A percentile compares a stretch with the other conserved stretches of the same genome.
phyloP scores from a whole-genome alignment of 306 rosid species.

The Senna siamea region DNA sequence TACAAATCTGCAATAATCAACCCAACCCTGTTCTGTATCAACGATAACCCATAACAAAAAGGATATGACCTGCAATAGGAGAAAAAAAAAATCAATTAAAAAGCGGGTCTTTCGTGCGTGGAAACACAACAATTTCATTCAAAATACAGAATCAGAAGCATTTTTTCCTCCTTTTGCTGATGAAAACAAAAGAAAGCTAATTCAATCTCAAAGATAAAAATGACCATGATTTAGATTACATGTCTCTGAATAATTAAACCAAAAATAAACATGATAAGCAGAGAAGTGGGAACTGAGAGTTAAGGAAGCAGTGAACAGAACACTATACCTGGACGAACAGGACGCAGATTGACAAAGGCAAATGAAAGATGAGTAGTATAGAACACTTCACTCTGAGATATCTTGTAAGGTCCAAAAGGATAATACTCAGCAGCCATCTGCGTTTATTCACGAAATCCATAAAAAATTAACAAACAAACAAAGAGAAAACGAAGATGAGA shows the following conservation, averaged over 20 bases:
- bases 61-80: slow-evolving; percentile 91
- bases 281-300: background rate
- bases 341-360: slow-evolving; percentile 87
- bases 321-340: slow-evolving; percentile 68
- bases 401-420: slow-evolving; percentile 74
- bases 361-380: slow-evolving; percentile 60
- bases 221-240: background rate
- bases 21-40: slow-evolving; percentile 12
- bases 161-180: background rate
- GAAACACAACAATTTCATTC: background rate
- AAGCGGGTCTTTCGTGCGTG: background rate
- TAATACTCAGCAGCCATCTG: slow-evolving; percentile 68
- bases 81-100: slow-evolving; percentile 36
- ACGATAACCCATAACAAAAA: slow-evolving; percentile 37
- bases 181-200: background rate
- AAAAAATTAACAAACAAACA: background rate
- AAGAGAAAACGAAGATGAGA: background rate
- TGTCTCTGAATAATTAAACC: slow-evolving; percentile 8
- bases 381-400: slow-evolving; percentile 69
- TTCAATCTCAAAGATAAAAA: background rate
- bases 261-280: slow-evolving; percentile 5
- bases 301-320: background rate
- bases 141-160: background rate
- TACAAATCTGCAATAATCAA: slow-evolving; percentile 13
- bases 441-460: slow-evolving; percentile 22